These are phyloP conservation scores for Saposhnikovia divaricata DNA, from an alignment of 129 eudicot species.

Conservation along the genomic window DNA sequence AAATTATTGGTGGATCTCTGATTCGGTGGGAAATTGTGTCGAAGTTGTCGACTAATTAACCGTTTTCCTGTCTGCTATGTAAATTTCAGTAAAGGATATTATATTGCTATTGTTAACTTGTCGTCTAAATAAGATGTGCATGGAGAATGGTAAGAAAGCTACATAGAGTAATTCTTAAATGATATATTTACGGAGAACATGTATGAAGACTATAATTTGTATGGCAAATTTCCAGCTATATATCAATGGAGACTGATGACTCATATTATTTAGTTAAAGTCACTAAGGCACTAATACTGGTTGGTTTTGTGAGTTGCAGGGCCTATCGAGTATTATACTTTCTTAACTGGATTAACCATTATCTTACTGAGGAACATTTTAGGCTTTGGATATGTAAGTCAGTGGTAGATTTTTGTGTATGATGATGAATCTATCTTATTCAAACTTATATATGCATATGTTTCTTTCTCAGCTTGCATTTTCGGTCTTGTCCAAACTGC, in stretches of 20 bases:
- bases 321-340: slow-evolving; percentile 81
- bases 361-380: slow-evolving; percentile 52
- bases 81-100: no score
- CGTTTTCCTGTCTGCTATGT: neutral
- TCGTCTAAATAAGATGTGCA: no score
- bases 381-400: slow-evolving; percentile 69
- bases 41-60: neutral
- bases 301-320: slow-evolving; percentile 28
- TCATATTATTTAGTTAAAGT: neutral
- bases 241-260: no score
- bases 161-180: no score
- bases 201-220: no score
- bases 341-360: slow-evolving; percentile 85
- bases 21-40: neutral
- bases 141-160: no score
- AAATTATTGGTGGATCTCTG: neutral
- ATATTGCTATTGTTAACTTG: no score
- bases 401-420: neutral
- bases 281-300: neutral
- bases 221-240: no score
- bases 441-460: neutral
- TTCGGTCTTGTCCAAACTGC: slow-evolving; percentile 80
- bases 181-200: no score
- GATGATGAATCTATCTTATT: neutral
- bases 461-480: slow-evolving; percentile 47